phyloP scores from a whole-genome alignment of 352 stramenopile genomes.

The Globisporangium canariense region DNA sequence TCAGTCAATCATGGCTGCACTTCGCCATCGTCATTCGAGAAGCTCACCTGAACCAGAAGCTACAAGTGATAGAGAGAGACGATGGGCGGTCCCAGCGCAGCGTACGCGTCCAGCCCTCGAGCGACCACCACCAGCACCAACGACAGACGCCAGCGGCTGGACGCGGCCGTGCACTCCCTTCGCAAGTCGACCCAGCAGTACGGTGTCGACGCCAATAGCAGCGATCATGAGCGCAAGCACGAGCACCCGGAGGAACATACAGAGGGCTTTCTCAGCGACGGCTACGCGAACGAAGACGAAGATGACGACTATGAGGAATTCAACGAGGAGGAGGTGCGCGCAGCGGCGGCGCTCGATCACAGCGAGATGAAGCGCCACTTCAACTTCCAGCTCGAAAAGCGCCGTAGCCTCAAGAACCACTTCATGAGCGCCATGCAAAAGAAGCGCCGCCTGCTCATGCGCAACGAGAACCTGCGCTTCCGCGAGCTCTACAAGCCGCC shows the following conservation, averaged over 20 bases:
- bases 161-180: constrained; percentile 21
- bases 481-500: constrained; percentile 68
- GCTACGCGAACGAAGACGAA: constrained; percentile 23
- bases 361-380: constrained; percentile 45
- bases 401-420: constrained; percentile 29
- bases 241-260: background rate
- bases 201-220: constrained; percentile 3
- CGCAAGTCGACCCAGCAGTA: constrained; percentile 21
- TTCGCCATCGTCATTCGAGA: constrained; percentile 6
- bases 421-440: constrained; percentile 48
- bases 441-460: constrained; percentile 60
- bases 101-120: constrained; percentile 4
- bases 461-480: constrained; percentile 76
- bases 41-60: constrained; percentile 1
- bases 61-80: background rate
- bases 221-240: background rate
- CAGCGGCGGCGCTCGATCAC: constrained; percentile 28
- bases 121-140: background rate
- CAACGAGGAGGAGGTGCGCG: constrained; percentile 32
- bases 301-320: constrained; percentile 27
- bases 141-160: constrained; percentile 6
- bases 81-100: constrained; percentile 13
- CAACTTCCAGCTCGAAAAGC: constrained; percentile 43
- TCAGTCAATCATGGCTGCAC: constrained; percentile 1
- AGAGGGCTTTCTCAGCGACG: constrained; percentile 12